These are phyloP conservation scores for Hypoxylon sp. DNA, from an alignment of 2,329 filamentous ascomycete genomes.

Conservation along the genomic window DNA sequence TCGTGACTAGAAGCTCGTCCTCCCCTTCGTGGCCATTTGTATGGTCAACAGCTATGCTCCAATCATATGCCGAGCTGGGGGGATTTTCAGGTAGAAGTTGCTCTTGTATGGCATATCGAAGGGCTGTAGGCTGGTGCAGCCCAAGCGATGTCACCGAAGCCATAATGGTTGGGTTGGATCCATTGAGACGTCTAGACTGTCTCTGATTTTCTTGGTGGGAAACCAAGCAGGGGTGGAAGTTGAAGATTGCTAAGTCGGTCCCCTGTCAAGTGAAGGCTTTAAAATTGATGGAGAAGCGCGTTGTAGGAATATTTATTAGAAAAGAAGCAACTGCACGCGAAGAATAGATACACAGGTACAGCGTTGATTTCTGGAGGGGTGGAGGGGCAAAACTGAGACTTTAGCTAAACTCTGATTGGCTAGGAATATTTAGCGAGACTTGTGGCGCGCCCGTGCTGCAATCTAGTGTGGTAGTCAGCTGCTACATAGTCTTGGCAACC, in stretches of 20 bases:
- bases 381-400: not conserved
- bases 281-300: not conserved
- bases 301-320: not conserved
- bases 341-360: constrained; percentile 12
- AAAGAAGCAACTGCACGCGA: constrained; percentile 21
- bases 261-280: not conserved
- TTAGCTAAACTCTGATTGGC: constrained; percentile 5
- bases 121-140: constrained; percentile 86
- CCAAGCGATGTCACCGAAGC: constrained; percentile 91
- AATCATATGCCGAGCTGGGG: constrained; percentile 75
- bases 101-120: constrained; percentile 87
- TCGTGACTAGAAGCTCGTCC: constrained; percentile 85
- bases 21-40: constrained; percentile 63
- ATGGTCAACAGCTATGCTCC: constrained; percentile 72
- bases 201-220: constrained; percentile 7
- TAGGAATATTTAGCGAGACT: not conserved
- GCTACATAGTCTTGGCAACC: constrained; percentile 26
- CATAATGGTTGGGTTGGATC: constrained; percentile 67
- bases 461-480: too few species aligned
- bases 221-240: constrained; percentile 4
- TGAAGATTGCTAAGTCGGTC: not conserved
- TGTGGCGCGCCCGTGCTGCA: constrained; percentile 7
- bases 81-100: constrained; percentile 79
- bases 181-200: constrained; percentile 41
- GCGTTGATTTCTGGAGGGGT: constrained; percentile 24